Conservation (phyloP, 2,329 filamentous ascomycete genomes). For the Aspergillus latus region DNA sequence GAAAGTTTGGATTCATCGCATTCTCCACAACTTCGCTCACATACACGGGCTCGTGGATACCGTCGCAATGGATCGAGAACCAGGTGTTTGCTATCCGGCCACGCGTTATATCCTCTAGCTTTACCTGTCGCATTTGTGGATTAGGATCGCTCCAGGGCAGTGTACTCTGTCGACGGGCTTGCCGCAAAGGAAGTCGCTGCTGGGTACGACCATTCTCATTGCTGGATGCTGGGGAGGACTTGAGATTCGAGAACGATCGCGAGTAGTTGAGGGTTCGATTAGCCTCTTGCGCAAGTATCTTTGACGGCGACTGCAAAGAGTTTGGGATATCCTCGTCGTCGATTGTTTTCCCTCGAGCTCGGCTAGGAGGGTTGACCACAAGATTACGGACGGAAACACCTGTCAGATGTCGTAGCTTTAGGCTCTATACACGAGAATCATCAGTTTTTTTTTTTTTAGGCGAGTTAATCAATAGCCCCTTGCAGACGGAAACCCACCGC, state of each 20-base stretch:
- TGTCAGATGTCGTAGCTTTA: constrained; percentile 81
- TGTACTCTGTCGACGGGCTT: constrained; percentile 56
- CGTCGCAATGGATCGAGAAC: constrained; percentile 75
- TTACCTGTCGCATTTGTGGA: constrained; percentile 66
- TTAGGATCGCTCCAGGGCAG: constrained; percentile 63
- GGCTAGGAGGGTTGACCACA: constrained; percentile 60
- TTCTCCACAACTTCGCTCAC: constrained; percentile 77
- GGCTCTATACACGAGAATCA: constrained; percentile 59
- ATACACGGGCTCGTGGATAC: constrained; percentile 73
- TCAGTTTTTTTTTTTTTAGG: constrained; percentile 16
- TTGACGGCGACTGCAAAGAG: constrained; percentile 64
- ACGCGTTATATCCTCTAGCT: constrained; percentile 70
- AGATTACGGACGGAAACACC: constrained; percentile 87
- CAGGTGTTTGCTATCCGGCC: constrained; percentile 80
- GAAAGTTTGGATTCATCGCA: constrained; percentile 89
- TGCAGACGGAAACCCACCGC: constrained; percentile 39
- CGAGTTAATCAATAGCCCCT: not conserved
- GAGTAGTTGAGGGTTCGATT: constrained; percentile 55
- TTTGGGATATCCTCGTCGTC: constrained; percentile 75
- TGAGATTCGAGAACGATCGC: constrained; percentile 58
- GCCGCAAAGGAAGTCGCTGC: constrained; percentile 22
- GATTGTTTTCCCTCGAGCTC: constrained; percentile 60
- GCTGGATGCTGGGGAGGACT: constrained; percentile 22
- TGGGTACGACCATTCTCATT: constrained; percentile 15
- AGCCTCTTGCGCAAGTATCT: constrained; percentile 58